Percentiles rank a stretch among this genome's conserved stretches.
phyloP scores from a whole-genome alignment of 176 grass and related monocot genomes.

The Aegilops tauschii region DNA sequence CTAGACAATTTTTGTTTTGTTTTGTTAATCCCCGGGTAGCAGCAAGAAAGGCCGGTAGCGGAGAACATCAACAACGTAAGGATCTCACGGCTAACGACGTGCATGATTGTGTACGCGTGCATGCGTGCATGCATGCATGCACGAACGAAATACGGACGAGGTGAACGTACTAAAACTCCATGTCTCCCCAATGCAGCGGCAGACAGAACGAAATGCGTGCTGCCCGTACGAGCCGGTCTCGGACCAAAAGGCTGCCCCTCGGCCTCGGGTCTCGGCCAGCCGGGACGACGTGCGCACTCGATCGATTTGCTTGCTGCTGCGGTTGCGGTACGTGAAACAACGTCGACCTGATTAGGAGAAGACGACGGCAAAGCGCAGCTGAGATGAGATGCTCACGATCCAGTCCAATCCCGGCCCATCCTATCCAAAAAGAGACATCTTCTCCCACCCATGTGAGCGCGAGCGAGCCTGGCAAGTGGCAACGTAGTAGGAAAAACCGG shows the following conservation, averaged over 20 bases:
- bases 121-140: not conserved
- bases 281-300: not conserved
- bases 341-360: slow-evolving; percentile 28
- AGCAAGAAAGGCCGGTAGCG: too few relatives aligned
- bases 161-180: not conserved
- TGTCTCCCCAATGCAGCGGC: not conserved
- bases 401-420: not conserved
- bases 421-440: not conserved
- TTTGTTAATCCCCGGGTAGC: too few relatives aligned
- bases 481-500: not conserved
- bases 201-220: not conserved
- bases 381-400: not conserved
- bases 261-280: not conserved
- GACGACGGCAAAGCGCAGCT: not conserved
- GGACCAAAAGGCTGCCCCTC: not conserved
- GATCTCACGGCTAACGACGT: too few relatives aligned
- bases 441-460: not conserved
- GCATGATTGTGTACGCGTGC: too few relatives aligned
- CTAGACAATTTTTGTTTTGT: too few relatives aligned
- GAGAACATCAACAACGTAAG: too few relatives aligned
- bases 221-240: not conserved
- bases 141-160: not conserved
- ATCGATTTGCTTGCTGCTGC: not conserved
- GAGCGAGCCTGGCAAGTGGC: not conserved
- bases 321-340: not conserved